Conservation (phyloP, 2,329 filamentous ascomycete genomes). For the Cladobotryum protrusum region DNA sequence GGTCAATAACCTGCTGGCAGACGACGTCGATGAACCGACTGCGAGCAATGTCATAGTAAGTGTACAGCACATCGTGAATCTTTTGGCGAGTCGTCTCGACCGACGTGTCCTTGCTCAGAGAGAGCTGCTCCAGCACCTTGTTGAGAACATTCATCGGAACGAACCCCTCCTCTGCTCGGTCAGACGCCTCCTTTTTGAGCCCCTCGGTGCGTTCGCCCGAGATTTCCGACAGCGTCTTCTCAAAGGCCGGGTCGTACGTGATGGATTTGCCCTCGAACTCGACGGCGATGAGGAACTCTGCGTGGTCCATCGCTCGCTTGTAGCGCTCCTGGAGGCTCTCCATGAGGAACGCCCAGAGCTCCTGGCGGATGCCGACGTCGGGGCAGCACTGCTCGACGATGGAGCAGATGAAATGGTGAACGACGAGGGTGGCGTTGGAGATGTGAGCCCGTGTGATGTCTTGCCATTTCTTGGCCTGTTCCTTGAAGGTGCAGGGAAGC, state of each 20-base stretch:
- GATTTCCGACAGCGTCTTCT: constrained; percentile 14
- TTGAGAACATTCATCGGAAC: background rate
- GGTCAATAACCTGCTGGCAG: constrained; percentile 50
- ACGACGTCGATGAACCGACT: constrained; percentile 59
- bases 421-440: constrained; percentile 41
- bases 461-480: constrained; percentile 50
- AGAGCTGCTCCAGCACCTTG: background rate
- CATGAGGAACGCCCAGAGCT: constrained; percentile 40
- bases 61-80: constrained; percentile 53
- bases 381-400: constrained; percentile 38
- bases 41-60: constrained; percentile 56
- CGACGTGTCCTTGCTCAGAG: constrained; percentile 14
- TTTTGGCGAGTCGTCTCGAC: constrained; percentile 37
- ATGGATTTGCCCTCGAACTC: constrained; percentile 18
- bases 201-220: constrained; percentile 4
- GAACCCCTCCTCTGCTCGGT: background rate
- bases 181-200: too few species aligned
- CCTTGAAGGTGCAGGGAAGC: constrained; percentile 41
- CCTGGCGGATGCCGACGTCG: constrained; percentile 35
- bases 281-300: constrained; percentile 41
- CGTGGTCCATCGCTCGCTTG: constrained; percentile 40
- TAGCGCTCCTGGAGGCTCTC: constrained; percentile 43
- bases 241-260: constrained; percentile 16
- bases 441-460: constrained; percentile 42
- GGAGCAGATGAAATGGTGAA: constrained; percentile 46